These are phyloP conservation scores for Mortierella sp. DNA, from an alignment of 371 early-diverging fungal genomes.

Conservation along the genomic window DNA sequence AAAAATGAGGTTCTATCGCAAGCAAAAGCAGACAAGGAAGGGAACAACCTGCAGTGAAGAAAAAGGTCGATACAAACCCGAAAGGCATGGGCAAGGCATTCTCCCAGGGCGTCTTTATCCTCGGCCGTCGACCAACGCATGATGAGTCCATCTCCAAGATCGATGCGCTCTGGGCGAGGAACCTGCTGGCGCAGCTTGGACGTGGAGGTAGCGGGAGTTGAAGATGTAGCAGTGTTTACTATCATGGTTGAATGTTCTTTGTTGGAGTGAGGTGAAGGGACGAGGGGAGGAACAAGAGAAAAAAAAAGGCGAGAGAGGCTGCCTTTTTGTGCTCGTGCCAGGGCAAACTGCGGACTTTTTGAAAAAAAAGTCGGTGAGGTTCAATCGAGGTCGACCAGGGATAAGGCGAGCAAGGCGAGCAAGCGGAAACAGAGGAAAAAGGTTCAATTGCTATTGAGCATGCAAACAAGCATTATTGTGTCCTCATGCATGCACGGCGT, in stretches of 20 bases:
- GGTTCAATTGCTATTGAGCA: too few species aligned
- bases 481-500: neutral
- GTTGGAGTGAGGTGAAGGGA: neutral
- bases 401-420: too few species aligned
- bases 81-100: slow-evolving; percentile 11
- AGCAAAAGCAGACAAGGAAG: too few species aligned
- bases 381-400: too few species aligned
- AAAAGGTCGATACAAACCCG: neutral
- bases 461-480: too few species aligned
- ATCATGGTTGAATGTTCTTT: neutral
- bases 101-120: slow-evolving; percentile 19
- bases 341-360: too few species aligned
- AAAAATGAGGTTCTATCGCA: neutral
- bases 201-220: neutral
- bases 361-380: too few species aligned
- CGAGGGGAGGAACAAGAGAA: neutral
- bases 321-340: too few species aligned
- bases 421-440: too few species aligned
- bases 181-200: neutral
- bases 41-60: too few species aligned
- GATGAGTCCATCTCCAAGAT: slow-evolving; percentile 34
- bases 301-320: too few species aligned
- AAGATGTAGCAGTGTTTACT: neutral
- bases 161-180: slow-evolving; percentile 23
- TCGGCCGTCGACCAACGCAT: slow-evolving; percentile 43